These are phyloP conservation scores for Rhodotorula sp. DNA, from an alignment of 1,284 basidiomycete species.

Conservation along the genomic window DNA sequence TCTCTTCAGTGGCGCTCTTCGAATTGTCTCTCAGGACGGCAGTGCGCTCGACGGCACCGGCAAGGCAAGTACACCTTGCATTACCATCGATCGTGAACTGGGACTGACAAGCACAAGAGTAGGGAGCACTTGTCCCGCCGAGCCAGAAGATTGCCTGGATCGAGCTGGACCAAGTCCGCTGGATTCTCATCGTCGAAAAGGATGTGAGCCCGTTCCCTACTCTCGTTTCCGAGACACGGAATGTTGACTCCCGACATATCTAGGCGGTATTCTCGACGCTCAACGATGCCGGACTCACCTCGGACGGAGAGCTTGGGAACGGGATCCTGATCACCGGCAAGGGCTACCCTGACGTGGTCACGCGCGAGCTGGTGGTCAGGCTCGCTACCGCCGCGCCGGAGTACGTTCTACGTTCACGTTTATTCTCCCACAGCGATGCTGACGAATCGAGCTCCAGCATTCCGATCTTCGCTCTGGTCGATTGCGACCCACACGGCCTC, in stretches of 20 bases:
- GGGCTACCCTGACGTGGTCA: constrained; percentile 88
- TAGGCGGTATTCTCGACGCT: constrained; percentile 87
- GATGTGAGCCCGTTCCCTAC: constrained; percentile 59
- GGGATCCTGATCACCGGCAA: constrained; percentile 81
- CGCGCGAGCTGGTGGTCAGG: constrained; percentile 72
- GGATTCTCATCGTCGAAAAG: constrained; percentile 87
- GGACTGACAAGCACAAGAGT: not conserved
- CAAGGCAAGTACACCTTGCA: not conserved
- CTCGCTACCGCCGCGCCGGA: constrained; percentile 65
- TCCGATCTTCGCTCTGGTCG: constrained; percentile 75
- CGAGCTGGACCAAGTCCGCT: constrained; percentile 59
- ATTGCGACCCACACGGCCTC: constrained; percentile 83
- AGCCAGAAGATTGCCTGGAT: constrained; percentile 67
- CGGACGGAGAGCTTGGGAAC: constrained; percentile 57
- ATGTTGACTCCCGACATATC: not conserved
- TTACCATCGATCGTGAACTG: not conserved
- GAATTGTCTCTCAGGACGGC: constrained; percentile 61
- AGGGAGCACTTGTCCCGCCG: constrained; percentile 74
- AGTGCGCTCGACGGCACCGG: constrained; percentile 52
- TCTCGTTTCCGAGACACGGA: not conserved
- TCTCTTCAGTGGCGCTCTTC: constrained; percentile 68
- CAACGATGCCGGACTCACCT: constrained; percentile 58
- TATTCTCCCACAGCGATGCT: not conserved
- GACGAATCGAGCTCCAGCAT: constrained; percentile 53
- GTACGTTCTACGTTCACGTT: constrained; percentile 44